phyloP scores from a whole-genome alignment of 495 filamentous ascomycete species.

The Penicillium paradoxum region DNA sequence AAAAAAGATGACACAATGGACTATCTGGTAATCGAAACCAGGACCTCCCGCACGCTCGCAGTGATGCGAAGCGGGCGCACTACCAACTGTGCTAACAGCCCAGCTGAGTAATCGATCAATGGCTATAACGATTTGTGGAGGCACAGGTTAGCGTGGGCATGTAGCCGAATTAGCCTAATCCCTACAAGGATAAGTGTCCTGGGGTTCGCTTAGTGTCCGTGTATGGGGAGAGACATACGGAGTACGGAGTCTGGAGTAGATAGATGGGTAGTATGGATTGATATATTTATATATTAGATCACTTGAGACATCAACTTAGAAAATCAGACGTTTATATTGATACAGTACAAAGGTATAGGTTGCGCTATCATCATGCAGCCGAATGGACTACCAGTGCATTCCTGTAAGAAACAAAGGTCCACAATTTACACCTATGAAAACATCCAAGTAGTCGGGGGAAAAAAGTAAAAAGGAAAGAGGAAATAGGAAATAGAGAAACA shows the following conservation, averaged over 20 bases:
- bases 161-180: conserved; percentile 5
- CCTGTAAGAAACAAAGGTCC: conserved; percentile 33
- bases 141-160: not conserved
- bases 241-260: not conserved
- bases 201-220: not conserved
- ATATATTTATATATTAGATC: not conserved
- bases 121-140: not conserved
- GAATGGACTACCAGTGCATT: conserved; percentile 26
- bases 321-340: not conserved
- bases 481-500: conserved; percentile 19
- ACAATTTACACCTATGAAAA: conserved; percentile 49
- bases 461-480: conserved; percentile 17
- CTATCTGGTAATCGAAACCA: conserved; percentile 24
- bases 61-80: conserved; percentile 19
- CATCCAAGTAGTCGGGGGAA: conserved; percentile 35
- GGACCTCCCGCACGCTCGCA: conserved; percentile 15
- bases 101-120: conserved; percentile 6
- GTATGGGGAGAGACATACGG: not conserved
- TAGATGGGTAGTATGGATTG: not conserved
- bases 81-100: conserved; percentile 25
- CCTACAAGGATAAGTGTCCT: not conserved
- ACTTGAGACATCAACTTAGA: not conserved
- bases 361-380: conserved; percentile 8
- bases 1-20: conserved; percentile 11
- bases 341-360: not conserved